Percentiles rank a stretch among this genome's conserved stretches.
These are phyloP conservation scores for Sphenostylis stenocarpa DNA, from an alignment of 306 rosid species.

Conservation along the genomic window DNA sequence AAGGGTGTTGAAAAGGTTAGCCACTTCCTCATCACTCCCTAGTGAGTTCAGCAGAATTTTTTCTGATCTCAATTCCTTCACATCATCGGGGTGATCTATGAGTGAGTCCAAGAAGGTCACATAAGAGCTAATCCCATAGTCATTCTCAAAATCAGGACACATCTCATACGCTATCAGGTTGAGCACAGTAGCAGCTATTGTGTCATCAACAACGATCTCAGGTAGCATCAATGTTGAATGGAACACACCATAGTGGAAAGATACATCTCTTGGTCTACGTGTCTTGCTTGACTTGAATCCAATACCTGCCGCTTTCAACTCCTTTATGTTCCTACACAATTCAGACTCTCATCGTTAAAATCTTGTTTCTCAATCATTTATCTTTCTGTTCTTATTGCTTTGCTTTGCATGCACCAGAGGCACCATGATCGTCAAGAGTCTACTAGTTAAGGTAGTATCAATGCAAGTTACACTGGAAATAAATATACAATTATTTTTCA, in stretches of 20 bases:
- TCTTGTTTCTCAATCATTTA: too few relatives aligned
- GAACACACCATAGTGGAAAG: not conserved
- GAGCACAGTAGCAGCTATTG: not conserved
- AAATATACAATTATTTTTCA: too few relatives aligned
- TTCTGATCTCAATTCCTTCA: not conserved
- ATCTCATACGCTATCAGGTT: slow-evolving; percentile 24
- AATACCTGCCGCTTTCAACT: slow-evolving; percentile 31
- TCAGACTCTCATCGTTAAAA: not conserved
- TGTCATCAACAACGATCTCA: slow-evolving; percentile 2
- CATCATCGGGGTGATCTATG: slow-evolving; percentile 38
- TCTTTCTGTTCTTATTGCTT: too few relatives aligned
- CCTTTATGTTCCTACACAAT: slow-evolving; percentile 20
- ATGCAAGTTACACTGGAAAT: too few relatives aligned
- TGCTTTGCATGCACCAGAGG: too few relatives aligned
- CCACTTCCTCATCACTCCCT: slow-evolving; percentile 48
- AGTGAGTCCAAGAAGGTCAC: slow-evolving; percentile 38
- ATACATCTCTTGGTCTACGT: not conserved
- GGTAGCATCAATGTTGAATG: not conserved
- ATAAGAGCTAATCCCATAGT: slow-evolving; percentile 34
- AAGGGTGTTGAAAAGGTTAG: slow-evolving; percentile 27
- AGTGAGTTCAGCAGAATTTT: slow-evolving; percentile 24
- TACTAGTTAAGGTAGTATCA: too few relatives aligned
- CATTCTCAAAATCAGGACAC: slow-evolving; percentile 40
- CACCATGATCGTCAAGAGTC: too few relatives aligned
- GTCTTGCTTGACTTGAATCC: not conserved